phyloP scores from a whole-genome alignment of 129 eudicot species.

The Artemisia annua region DNA sequence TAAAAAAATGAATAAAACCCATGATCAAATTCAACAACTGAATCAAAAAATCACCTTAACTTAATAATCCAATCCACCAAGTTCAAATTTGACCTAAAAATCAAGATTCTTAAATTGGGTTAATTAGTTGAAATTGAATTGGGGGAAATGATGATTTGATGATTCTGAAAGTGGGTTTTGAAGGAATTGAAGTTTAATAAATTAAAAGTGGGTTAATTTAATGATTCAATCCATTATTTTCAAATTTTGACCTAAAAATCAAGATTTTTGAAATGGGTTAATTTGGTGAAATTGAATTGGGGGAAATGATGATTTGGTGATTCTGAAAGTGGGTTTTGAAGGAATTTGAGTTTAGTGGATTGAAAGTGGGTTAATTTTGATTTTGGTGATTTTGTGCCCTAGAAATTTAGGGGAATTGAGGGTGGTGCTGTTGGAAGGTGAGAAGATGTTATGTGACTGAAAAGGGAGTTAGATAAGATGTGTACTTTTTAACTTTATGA shows the following conservation, averaged over 20 bases:
- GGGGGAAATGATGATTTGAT: neutral
- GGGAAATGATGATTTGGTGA: too few relatives aligned
- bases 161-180: conserved; percentile 13
- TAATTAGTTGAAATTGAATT: neutral
- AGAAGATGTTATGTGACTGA: conserved; percentile 16
- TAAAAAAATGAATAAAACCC: neutral
- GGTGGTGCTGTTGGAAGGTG: conserved; percentile 23
- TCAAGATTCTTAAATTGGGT: neutral
- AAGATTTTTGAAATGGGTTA: too few relatives aligned
- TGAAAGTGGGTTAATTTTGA: too few relatives aligned
- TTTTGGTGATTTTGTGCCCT: conserved; percentile 18
- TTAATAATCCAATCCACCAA: too few relatives aligned
- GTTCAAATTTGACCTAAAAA: conserved; percentile 2
- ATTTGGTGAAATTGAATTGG: too few relatives aligned
- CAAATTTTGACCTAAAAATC: neutral
- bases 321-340: too few relatives aligned
- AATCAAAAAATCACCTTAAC: too few relatives aligned
- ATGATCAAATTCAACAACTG: neutral
- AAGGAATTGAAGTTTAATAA: conserved; percentile 12
- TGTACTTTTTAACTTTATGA: neutral
- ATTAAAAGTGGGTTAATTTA: conserved; percentile 9
- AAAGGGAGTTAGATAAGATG: conserved; percentile 26
- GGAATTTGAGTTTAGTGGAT: too few relatives aligned
- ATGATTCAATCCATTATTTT: neutral
- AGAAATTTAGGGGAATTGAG: neutral